Base-by-base conservation (phyloP, 129 eudicot genomes). In the Saussurea involucrata region DNA sequence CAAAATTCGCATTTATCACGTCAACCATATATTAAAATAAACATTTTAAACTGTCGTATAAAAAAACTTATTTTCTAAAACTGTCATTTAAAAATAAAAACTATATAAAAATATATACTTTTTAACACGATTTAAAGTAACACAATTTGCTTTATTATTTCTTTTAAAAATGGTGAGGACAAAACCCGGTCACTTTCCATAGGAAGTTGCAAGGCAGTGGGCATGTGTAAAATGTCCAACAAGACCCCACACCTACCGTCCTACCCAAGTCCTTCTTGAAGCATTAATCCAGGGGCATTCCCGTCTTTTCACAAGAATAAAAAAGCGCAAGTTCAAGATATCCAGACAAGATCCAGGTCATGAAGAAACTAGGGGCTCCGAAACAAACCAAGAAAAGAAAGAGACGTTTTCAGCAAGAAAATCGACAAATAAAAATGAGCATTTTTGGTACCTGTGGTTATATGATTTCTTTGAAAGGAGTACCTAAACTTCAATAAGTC, bases 201-300 rank as follows among this genome's bases (percentile, higher is more conserved):
- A 31, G 76, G 70, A 80, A 73, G 79, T 24, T 73, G 79, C 73
- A 72, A 80, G 74, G 79, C 63, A 72, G 78, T 80, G 78, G 76
- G 65, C 83, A 73, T 66, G 21, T 44, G 2, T n/a, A 25, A 66
- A 80, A 74, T 68, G 75, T 8, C 84, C 65, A 74, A 74, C 4
- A 36, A 67, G 21, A 68, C 84, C 84, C 74, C 57, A 68, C n/a
- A n/a, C n/a, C n/a, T n/a, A n/a, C n/a, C n/a, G n/a, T n/a, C 75
- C 80, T 36, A 80, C 28, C 20, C 8, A 25, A 34, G 9, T 29
- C 15, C 6, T 53, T 34, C 6, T 53, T 34, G 17, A 67, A 18
- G 20, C 1, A 20, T 9, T 18, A 74, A 66, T 15, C 37, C 6
- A 74, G 67, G 71, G 84, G 76, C 25, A 68, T 24, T 24, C n/a